Conservation (phyloP, 1,284 basidiomycete genomes). For the Pseudozyma flocculosa region DNA sequence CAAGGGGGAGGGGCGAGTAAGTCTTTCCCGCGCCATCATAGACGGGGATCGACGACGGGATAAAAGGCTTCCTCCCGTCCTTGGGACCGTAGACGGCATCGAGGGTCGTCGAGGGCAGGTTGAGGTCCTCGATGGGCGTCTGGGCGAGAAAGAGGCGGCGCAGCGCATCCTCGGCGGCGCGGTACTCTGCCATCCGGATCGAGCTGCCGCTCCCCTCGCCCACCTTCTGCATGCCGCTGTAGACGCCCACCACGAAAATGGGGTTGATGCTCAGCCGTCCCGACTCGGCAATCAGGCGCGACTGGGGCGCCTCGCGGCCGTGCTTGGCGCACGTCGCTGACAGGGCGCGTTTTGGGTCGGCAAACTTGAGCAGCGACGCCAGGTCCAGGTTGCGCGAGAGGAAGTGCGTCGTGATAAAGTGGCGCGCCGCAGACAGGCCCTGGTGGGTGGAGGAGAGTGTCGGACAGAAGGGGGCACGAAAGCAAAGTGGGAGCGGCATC, state of each 20-base stretch:
- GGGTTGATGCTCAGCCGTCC: conserved; percentile 85
- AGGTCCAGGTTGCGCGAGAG: conserved; percentile 62
- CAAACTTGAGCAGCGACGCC: conserved; percentile 79
- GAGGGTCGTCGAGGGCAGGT: conserved; percentile 43
- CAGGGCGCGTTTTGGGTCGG: conserved; percentile 58
- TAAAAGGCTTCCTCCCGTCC: too few species aligned
- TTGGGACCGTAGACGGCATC: conserved; percentile 16
- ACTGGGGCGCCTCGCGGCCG: conserved; percentile 39
- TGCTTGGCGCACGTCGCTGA: conserved; percentile 55
- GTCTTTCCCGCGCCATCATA: too few species aligned
- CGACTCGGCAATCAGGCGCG: conserved; percentile 83
- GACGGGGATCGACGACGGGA: too few species aligned
- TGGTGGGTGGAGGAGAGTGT: background rate
- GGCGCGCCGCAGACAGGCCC: conserved; percentile 24
- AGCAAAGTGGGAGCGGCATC: conserved; percentile 9
- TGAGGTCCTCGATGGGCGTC: conserved; percentile 66
- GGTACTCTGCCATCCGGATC: conserved; percentile 90
- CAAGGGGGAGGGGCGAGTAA: conserved; percentile 18
- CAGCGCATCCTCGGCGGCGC: conserved; percentile 81
- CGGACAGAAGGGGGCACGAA: conserved; percentile 3
- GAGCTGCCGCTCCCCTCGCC: conserved; percentile 94
- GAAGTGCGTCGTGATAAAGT: conserved; percentile 38
- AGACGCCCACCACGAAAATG: conserved; percentile 89
- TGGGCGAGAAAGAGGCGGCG: conserved; percentile 71
- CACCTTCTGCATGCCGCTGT: conserved; percentile 76